Percentiles rank a stretch among this genome's conserved stretches.
Conservation (phyloP, 2,329 filamentous ascomycete species). For the Pseudogymnoascus sp. region DNA sequence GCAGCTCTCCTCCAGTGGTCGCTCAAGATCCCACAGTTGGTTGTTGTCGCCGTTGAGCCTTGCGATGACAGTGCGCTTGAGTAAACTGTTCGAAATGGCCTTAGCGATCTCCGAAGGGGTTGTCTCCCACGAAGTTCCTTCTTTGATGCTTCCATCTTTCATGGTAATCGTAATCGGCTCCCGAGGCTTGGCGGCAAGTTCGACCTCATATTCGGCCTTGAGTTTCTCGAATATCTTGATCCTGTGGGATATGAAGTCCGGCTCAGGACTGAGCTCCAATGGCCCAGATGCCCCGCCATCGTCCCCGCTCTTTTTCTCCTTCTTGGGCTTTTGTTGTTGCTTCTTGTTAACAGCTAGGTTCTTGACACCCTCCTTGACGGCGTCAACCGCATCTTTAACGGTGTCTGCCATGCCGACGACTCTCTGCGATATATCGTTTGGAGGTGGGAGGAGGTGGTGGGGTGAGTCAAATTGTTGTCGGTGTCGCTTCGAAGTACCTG, state of each 20-base stretch:
- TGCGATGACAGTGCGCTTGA: constrained; percentile 80
- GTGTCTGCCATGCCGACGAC: constrained; percentile 37
- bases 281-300: constrained; percentile 32
- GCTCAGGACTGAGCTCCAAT: constrained; percentile 46
- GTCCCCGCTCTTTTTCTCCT: constrained; percentile 46
- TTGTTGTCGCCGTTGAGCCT: constrained; percentile 64
- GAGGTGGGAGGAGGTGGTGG: neutral
- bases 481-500: constrained; percentile 8
- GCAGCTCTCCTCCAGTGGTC: constrained; percentile 82
- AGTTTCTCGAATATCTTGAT: constrained; percentile 82
- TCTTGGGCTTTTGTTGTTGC: constrained; percentile 35
- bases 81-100: constrained; percentile 75
- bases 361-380: constrained; percentile 51
- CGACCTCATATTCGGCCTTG: constrained; percentile 75
- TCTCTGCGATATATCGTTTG: neutral
- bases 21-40: constrained; percentile 84
- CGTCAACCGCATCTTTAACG: constrained; percentile 40
- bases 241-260: constrained; percentile 75
- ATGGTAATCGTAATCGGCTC: constrained; percentile 69
- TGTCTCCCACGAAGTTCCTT: constrained; percentile 84
- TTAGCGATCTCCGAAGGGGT: constrained; percentile 73
- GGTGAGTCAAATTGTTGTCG: constrained; percentile 11
- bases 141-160: constrained; percentile 60
- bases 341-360: constrained; percentile 43
- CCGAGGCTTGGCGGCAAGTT: constrained; percentile 62